These are phyloP conservation scores for Cardiospermum halicacabum DNA, from an alignment of 345 rosid species.

Conservation along the genomic window DNA sequence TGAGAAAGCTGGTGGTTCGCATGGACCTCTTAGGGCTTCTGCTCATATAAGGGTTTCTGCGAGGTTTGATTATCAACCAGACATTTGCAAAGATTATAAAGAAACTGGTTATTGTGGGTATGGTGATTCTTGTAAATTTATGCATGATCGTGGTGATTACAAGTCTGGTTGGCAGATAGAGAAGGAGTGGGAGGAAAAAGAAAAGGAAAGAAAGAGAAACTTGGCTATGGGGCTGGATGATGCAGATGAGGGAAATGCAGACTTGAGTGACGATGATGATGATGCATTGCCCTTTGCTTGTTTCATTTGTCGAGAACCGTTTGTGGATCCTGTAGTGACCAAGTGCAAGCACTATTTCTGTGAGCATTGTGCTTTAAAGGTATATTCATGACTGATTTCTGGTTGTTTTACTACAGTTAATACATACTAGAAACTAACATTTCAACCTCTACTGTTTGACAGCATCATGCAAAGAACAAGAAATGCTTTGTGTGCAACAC, in stretches of 20 bases:
- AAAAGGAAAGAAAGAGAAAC: slow-evolving; percentile 73
- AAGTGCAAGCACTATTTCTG: slow-evolving; percentile 90
- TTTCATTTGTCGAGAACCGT: slow-evolving; percentile 71
- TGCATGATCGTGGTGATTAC: slow-evolving; percentile 94
- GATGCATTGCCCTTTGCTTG: slow-evolving; percentile 77
- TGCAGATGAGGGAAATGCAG: slow-evolving; percentile 41
- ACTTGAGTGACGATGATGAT: slow-evolving; percentile 36
- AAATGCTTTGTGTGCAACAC: slow-evolving; percentile 86
- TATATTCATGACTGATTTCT: slow-evolving; percentile 13
- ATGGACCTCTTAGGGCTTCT: slow-evolving; percentile 91
- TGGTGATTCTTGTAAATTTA: slow-evolving; percentile 84
- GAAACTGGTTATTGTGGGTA: slow-evolving; percentile 94
- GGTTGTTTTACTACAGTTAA: neutral
- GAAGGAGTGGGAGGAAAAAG: slow-evolving; percentile 91
- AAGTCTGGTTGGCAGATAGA: slow-evolving; percentile 92
- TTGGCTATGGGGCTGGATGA: slow-evolving; percentile 60
- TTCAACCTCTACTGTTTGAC: slow-evolving; percentile 17
- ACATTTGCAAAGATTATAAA: slow-evolving; percentile 88
- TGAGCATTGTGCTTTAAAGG: slow-evolving; percentile 94
- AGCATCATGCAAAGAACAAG: slow-evolving; percentile 86
- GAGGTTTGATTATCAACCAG: slow-evolving; percentile 90
- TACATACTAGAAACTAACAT: neutral
- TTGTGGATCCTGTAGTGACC: slow-evolving; percentile 80
- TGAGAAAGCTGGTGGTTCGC: slow-evolving; percentile 91
- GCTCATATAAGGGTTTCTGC: slow-evolving; percentile 90